Conservation (phyloP, 345 rosid species). For the Arabis hirsuta region DNA sequence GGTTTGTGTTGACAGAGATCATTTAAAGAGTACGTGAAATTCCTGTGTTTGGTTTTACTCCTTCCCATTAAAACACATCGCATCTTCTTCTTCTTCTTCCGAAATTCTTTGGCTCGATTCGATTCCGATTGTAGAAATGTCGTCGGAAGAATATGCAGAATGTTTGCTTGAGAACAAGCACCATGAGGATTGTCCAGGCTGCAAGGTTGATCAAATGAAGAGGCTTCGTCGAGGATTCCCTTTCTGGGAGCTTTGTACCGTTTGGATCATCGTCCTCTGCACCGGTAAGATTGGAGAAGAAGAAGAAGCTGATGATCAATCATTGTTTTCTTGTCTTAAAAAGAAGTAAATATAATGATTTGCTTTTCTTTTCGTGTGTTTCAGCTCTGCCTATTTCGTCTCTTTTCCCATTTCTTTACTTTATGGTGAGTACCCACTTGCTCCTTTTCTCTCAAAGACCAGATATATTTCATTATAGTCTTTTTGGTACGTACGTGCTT, state of each 20-base stretch:
- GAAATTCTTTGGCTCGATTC: too few species aligned
- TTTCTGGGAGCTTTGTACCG: conserved; percentile 53
- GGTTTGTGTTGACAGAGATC: too few species aligned
- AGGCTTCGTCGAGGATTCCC: conserved; percentile 63
- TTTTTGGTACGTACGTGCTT: not conserved
- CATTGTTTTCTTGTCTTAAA: not conserved
- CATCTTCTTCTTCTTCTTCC: too few species aligned
- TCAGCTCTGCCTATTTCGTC: conserved; percentile 89
- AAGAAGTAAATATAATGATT: not conserved
- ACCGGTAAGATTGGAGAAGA: conserved; percentile 49
- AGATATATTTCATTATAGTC: not conserved
- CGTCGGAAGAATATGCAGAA: conserved; percentile 43
- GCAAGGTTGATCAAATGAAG: conserved; percentile 69
- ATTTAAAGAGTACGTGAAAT: too few species aligned
- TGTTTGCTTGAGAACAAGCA: conserved; percentile 60
- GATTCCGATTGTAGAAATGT: too few species aligned
- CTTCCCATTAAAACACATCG: too few species aligned
- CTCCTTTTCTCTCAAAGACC: not conserved
- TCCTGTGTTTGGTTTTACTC: too few species aligned
- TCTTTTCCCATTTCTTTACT: conserved; percentile 88
- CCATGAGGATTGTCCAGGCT: conserved; percentile 81
- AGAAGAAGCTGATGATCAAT: not conserved
- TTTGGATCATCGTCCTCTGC: conserved; percentile 79
- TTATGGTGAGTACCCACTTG: conserved; percentile 66
- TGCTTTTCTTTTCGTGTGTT: conserved; percentile 1